These are phyloP conservation scores for Epichloe gansuensis DNA, from an alignment of 2,329 filamentous ascomycete genomes.

Conservation along the genomic window DNA sequence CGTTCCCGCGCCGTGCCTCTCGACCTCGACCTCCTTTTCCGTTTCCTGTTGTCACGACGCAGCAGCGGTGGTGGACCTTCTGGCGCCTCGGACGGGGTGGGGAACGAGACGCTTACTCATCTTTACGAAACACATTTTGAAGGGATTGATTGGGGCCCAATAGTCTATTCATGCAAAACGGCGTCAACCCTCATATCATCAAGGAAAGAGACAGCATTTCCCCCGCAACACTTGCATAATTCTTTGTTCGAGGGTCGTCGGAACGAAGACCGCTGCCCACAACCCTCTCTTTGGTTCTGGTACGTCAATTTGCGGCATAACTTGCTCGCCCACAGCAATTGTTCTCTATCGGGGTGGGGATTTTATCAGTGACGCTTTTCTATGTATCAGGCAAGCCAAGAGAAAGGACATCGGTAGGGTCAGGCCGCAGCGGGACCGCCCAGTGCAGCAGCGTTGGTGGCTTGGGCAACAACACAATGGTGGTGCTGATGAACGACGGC, in stretches of 20 bases:
- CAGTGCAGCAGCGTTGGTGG: slow-evolving; percentile 1
- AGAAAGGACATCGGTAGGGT: not conserved
- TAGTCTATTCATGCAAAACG: too few relatives aligned
- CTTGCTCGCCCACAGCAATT: not conserved
- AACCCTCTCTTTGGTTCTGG: too few relatives aligned
- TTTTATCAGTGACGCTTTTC: too few relatives aligned
- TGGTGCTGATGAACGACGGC: slow-evolving; percentile 8
- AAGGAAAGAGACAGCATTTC: too few relatives aligned
- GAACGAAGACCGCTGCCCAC: too few relatives aligned
- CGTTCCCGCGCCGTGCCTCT: not conserved
- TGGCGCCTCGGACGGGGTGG: not conserved
- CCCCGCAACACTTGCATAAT: too few relatives aligned
- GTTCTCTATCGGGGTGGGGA: too few relatives aligned
- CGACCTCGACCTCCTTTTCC: not conserved
- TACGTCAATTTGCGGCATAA: too few relatives aligned
- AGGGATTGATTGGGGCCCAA: not conserved
- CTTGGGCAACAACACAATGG: slow-evolving; percentile 6
- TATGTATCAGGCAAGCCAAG: too few relatives aligned
- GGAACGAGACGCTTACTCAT: not conserved
- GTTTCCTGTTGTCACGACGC: not conserved
- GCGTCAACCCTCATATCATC: too few relatives aligned
- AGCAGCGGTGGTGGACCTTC: not conserved
- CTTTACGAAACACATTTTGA: not conserved
- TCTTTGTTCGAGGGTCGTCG: too few relatives aligned
- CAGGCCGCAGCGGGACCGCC: not conserved